Percentiles rank a stretch among this genome's conserved stretches.
These are phyloP conservation scores for Sugiyamaella paludigena DNA, from an alignment of 1,139 yeast species.

Conservation along the genomic window DNA sequence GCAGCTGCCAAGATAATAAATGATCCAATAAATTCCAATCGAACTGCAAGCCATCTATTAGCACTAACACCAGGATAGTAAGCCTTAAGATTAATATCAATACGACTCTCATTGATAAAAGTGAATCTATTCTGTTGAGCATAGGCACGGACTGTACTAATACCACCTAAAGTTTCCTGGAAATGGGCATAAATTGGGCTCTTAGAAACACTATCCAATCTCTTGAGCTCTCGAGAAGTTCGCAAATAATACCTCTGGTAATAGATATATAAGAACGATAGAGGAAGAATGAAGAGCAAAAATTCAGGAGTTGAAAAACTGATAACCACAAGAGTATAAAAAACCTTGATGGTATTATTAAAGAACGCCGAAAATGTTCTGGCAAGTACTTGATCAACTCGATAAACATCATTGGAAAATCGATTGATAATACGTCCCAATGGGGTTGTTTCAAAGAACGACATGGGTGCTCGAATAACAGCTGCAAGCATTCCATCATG, in stretches of 20 bases:
- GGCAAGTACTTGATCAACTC: slow-evolving; percentile 83
- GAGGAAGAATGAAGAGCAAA: slow-evolving; percentile 65
- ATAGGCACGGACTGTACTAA: slow-evolving; percentile 86
- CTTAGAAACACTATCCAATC: slow-evolving; percentile 88
- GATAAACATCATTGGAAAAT: slow-evolving; percentile 90
- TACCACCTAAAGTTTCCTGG: slow-evolving; percentile 92
- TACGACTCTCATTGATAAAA: slow-evolving; percentile 68
- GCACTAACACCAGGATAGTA: slow-evolving; percentile 92
- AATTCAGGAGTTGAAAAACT: slow-evolving; percentile 88
- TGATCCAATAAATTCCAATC: slow-evolving; percentile 88
- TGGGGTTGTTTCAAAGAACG: slow-evolving; percentile 96
- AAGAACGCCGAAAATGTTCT: slow-evolving; percentile 84
- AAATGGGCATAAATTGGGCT: slow-evolving; percentile 96
- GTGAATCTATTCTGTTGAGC: slow-evolving; percentile 71
- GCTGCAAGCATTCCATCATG: slow-evolving; percentile 78
- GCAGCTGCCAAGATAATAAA: slow-evolving; percentile 83
- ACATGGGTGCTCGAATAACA: slow-evolving; percentile 92
- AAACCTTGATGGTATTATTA: slow-evolving; percentile 66
- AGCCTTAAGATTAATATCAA: slow-evolving; percentile 86
- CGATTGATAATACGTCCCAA: slow-evolving; percentile 91
- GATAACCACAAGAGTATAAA: slow-evolving; percentile 79
- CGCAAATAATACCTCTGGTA: slow-evolving; percentile 87
- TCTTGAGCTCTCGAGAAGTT: slow-evolving; percentile 90
- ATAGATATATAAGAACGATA: slow-evolving; percentile 67
- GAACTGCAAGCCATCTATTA: slow-evolving; percentile 94